Percentiles rank a stretch among this genome's conserved stretches.
phyloP scores from a whole-genome alignment of 345 rosid species.

The Melaleuca quinquenervia region DNA sequence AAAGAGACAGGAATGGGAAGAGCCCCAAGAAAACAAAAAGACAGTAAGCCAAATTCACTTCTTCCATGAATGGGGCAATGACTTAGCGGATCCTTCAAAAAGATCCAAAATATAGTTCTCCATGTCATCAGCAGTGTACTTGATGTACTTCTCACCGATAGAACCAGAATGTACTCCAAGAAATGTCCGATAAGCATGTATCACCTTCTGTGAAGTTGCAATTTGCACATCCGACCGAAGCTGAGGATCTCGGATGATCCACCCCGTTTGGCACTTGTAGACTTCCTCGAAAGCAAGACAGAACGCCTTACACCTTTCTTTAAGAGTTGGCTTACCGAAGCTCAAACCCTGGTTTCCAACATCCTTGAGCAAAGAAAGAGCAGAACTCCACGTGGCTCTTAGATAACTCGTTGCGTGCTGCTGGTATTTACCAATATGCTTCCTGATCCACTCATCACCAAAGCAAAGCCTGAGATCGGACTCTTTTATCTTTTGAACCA shows the following conservation, averaged over 20 bases:
- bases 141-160: constrained; percentile 43
- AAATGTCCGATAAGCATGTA: constrained; percentile 62
- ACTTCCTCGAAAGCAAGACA: constrained; percentile 49
- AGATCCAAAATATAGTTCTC: constrained; percentile 49
- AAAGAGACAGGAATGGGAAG: background rate
- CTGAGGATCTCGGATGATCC: constrained; percentile 51
- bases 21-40: no score
- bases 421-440: constrained; percentile 47
- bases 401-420: constrained; percentile 49
- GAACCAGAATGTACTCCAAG: constrained; percentile 21
- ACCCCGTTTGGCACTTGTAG: constrained; percentile 48
- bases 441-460: constrained; percentile 83
- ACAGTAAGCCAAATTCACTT: constrained; percentile 15
- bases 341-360: constrained; percentile 6
- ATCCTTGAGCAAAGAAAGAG: constrained; percentile 34
- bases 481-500: constrained; percentile 61
- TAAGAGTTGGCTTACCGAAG: constrained; percentile 3
- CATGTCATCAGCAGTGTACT: constrained; percentile 48
- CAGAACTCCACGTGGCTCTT: constrained; percentile 59
- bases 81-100: constrained; percentile 37
- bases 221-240: constrained; percentile 63
- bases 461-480: constrained; percentile 53
- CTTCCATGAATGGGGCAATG: constrained; percentile 34
- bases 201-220: constrained; percentile 52
- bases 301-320: constrained; percentile 58